Base-by-base conservation (phyloP, 2,329 filamentous ascomycete genomes). In the Aspergillus floridensis region DNA sequence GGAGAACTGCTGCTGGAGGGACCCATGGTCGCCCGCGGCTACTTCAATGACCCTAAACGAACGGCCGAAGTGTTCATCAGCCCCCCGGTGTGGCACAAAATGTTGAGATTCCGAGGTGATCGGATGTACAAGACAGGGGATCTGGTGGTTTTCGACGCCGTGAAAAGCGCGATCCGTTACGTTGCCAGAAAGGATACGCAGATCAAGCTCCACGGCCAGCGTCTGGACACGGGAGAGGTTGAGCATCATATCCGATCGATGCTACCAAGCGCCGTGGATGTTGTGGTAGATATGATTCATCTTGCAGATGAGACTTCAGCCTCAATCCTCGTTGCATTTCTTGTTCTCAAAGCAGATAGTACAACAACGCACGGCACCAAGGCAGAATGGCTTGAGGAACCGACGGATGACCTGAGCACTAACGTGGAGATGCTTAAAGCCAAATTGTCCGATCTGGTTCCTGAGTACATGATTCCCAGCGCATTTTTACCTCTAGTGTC, bases 181-280 rank as follows among this genome's bases (percentile, higher is more conserved):
- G 65, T 73, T 19, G 84, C 84, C 2, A 78, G 86, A 48, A 85
- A 83, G 63, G 86, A 88, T 49, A 60, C 62, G 16, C 74, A 77
- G 60, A 68, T 75, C 44, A 76, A 76, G 57, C 35, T 56, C 24
- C 53, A 46, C 14, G 53, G 53, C 16, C 41, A 49, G 14, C 53
- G 53, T 14, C 14, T 56, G 12, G 53, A 56, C 19, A n/a, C 48
- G 2, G 53, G 44, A 16, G 53, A 56, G 29, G 53, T 56, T 10
- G 53, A 56, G 29, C 32, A 29, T 24, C 44, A 49, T 8, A 22
- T 56, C 2, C 16, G 44, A 5, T 26, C 19, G 7, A 14, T 14
- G 7, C 29, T 24, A n/a, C 41, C 22, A 8, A 44, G 19, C 12
- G 24, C n/a, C 24, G 4, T 21, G 6, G 29, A 29, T 8, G 53